Base-by-base conservation (phyloP, 805 yeast genomes). In the Lipomyces orientalis region DNA sequence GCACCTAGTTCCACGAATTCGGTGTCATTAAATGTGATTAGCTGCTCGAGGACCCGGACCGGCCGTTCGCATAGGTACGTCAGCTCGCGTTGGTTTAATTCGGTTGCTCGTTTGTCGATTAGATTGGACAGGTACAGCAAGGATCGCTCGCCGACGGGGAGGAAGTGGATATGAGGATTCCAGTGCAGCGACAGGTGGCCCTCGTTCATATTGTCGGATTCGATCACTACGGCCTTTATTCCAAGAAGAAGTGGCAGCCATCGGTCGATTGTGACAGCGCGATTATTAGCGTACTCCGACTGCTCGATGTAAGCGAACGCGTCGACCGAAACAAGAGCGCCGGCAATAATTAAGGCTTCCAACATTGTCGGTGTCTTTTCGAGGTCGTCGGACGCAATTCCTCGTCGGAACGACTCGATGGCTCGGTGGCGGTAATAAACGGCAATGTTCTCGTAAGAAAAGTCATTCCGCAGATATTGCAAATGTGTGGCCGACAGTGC, bases 221-320 rank as follows among this genome's bases (percentile, higher is more conserved):
- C 72, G 33, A 64, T 46, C 19, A 69, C 72, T 1, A 69, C 72
- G 7, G 72, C 69, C 60, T 65, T 65, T 43, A 69, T 69, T 14
- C 72, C 72, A 12, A 69, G 60, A 35, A 69, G 56, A 46, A 69
- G 51, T 14, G 72, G 72, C 43, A 69, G 64, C 72, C 72, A 69
- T 7, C 72, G 69, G 57, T 69, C 72, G 60, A 69, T 61, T 9
- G 72, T 37, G 43, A 67, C 68, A 2, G 66, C 66, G 14, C 69
- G 61, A 33, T 62, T 43, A 37, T 66, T 62, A 1, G 61, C 58
- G 54, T 68, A 68, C 62, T 69, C 72, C 7, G 54, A 57, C 14
- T 51, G 25, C 54, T 69, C 70, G 49, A 65, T 58, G 51, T 69
- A 69, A 1, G 72, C 72, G 35, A 69, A 69, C 51, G 72, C 68